A percentile compares a stretch with the other conserved stretches of the same genome.
phyloP scores from a whole-genome alignment of 1,284 basidiomycete genomes.

The Tilletia walkeri region DNA sequence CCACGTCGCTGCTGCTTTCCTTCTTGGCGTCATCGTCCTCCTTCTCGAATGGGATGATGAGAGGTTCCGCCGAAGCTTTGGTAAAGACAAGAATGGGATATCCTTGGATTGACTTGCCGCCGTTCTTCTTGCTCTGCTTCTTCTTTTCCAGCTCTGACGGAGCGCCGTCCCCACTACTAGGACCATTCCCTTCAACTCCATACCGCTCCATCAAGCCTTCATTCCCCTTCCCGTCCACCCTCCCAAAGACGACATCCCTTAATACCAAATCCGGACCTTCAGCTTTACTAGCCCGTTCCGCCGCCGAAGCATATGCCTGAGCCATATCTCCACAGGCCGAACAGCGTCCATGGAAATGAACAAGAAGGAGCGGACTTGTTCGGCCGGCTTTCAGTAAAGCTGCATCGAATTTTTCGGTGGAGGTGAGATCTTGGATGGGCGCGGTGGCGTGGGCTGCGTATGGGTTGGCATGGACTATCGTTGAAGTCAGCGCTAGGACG shows the following conservation, averaged over 20 bases:
- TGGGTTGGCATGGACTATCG: neutral
- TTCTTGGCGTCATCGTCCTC: neutral
- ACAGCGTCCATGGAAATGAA: constrained; percentile 11
- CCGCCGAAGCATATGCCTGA: neutral
- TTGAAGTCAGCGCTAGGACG: no score
- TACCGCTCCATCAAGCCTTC: neutral
- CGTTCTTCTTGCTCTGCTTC: neutral
- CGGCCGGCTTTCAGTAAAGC: neutral
- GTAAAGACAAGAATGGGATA: constrained; percentile 9
- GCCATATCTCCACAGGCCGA: constrained; percentile 3
- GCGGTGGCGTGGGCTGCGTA: neutral
- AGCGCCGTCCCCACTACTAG: neutral
- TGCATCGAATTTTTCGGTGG: neutral
- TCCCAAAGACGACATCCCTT: neutral
- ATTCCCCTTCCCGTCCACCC: neutral
- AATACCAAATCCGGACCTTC: neutral
- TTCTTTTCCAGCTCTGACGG: neutral
- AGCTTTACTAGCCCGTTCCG: neutral
- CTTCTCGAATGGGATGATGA: neutral
- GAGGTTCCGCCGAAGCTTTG: neutral
- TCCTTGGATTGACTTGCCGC: constrained; percentile 3
- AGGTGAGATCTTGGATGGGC: neutral
- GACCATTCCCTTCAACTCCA: constrained; percentile 2
- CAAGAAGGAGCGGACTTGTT: neutral
- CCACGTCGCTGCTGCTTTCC: neutral